Evolutionary conservation across 192 early-diverging fungal genomes (phyloP), one percentile per base, ranked within the genome.

Genomic region (Backusella macrospora): DNA sequence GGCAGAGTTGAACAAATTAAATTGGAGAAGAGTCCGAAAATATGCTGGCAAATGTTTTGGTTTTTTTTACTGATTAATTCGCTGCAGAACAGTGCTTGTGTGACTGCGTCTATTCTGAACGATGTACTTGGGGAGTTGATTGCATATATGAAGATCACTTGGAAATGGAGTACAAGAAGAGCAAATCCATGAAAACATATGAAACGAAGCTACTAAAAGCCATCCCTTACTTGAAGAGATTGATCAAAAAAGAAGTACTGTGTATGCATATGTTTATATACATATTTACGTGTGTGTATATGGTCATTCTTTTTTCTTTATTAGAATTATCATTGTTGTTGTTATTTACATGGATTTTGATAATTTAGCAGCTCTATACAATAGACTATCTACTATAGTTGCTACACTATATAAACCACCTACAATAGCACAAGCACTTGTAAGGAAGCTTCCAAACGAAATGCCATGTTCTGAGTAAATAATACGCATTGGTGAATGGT

Each of bases 341-440:
- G 10, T 59, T 59, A 59, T 59, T 59, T 59, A 59, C 52, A 59
- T 59, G 52, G 52, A 59, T 59, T 59, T 59, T 59, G 52, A 59
- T 59, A 59, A 59, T 87, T 92, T 75, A 92, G 52, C 92, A 7
- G 96, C 90, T 16, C 88, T 90, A 83, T 93, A 98, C 29, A 97
- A 86, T 21, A 91, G 78, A 46, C 87, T 86, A 77, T 98, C 96
- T 14, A 97, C 76, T 26, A 98, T 87, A 14, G 95, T 88, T 1
- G 96, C 94, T 5, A 98, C 94, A n/a, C 96, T 97, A 77, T 93
- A 96, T 44, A 98, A 88, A 26, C 96, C 96, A 52, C 96, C 96
- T 2, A 98, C 88, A 75, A 98, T 95, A 15, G 96, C 95, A 76
- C 96, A 98, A 12, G 95, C 81, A 44, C 92, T 90, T 26, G 95